These are phyloP conservation scores for Schoenoplectus triqueter DNA, from an alignment of 202 grass and related monocot genomes.

Conservation along the genomic window DNA sequence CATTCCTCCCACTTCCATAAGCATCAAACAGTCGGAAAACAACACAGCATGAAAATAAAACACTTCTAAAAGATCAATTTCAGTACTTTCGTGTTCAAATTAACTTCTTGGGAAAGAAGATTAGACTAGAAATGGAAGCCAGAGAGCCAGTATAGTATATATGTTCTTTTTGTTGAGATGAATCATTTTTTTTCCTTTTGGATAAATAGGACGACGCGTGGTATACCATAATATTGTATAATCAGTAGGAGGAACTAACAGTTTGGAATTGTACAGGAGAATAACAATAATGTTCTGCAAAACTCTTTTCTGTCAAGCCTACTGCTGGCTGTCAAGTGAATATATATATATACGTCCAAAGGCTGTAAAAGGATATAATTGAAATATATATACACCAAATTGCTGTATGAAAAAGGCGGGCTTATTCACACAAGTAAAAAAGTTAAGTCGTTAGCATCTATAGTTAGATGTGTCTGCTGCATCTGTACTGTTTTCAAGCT, in stretches of 20 bases:
- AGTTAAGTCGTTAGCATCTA: neutral
- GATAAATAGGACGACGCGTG: neutral
- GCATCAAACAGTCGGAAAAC: no score
- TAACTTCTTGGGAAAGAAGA: no score
- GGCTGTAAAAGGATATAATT: neutral
- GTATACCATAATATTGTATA: neutral
- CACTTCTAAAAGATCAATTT: no score
- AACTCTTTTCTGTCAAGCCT: neutral
- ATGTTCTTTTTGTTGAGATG: no score
- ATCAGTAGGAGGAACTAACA: neutral
- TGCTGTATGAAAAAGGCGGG: neutral
- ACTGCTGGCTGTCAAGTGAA: neutral
- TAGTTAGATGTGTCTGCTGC: conserved; percentile 16
- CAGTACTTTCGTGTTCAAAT: no score
- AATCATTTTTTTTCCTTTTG: no score
- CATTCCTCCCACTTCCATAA: no score
- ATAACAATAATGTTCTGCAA: neutral
- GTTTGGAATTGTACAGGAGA: neutral
- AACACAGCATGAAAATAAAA: no score
- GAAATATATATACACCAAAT: conserved; percentile 4
- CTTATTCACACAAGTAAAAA: neutral
- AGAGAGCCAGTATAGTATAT: no score
- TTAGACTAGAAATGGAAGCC: no score
- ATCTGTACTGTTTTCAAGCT: conserved; percentile 34
- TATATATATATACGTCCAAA: neutral